Conservation (phyloP, 192 early-diverging fungal species). For the Entomortierella beljakovae region DNA sequence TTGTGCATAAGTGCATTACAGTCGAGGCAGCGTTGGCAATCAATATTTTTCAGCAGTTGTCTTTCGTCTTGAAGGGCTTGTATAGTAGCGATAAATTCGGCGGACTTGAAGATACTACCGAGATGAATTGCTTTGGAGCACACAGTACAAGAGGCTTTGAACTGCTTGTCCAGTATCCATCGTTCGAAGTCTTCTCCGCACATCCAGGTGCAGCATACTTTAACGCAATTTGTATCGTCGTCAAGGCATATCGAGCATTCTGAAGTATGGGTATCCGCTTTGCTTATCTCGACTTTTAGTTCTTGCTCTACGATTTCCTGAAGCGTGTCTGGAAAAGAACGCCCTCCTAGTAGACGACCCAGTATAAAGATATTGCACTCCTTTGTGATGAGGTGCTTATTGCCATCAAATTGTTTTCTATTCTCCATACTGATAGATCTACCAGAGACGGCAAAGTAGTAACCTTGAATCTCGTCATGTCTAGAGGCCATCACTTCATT, state of each 20-base stretch:
- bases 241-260: slow-evolving; percentile 35
- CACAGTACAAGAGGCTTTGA: slow-evolving; percentile 29
- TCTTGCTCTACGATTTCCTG: slow-evolving; percentile 25
- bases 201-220: slow-evolving; percentile 24
- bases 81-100: slow-evolving; percentile 29
- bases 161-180: slow-evolving; percentile 29
- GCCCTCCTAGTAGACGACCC: slow-evolving; percentile 31
- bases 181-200: slow-evolving; percentile 24
- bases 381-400: slow-evolving; percentile 10
- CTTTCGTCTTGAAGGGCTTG: slow-evolving; percentile 25
- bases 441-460: slow-evolving; percentile 13
- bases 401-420: background rate
- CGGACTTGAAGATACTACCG: slow-evolving; percentile 32
- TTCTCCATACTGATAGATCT: slow-evolving; percentile 16
- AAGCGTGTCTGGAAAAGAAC: slow-evolving; percentile 9
- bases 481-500: background rate
- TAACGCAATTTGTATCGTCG: slow-evolving; percentile 7
- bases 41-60: slow-evolving; percentile 22
- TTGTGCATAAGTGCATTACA: slow-evolving; percentile 35
- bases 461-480: slow-evolving; percentile 18
- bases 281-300: slow-evolving; percentile 16
- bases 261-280: background rate
- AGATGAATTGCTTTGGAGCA: slow-evolving; percentile 24
- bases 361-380: slow-evolving; percentile 27
- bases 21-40: slow-evolving; percentile 29